Base-by-base conservation (phyloP, 768 basidiomycete genomes). In the Mrakia hoshinonis region DNA sequence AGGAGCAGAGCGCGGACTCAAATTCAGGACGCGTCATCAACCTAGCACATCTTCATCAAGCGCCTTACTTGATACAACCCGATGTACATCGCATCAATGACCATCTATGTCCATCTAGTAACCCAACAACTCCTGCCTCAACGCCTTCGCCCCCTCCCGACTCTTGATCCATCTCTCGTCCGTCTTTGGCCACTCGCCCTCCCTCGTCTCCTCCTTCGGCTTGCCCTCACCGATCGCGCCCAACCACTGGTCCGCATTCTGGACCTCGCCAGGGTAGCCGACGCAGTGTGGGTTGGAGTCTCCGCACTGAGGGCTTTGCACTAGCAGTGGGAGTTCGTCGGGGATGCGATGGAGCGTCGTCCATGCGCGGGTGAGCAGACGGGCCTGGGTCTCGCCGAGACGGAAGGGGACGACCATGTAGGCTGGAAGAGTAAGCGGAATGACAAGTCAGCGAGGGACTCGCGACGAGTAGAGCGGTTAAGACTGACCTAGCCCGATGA, bases 371-470 rank as follows among this genome's bases (percentile, higher is more conserved):
- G 62, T 49, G n/a, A 62, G n/a, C 20, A 70, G 60, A 43, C 69
- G 69, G 11, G 69, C 69, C 39, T 70, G 69, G n/a, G 61, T 61
- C 49, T 70, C 69, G 22, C 47, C 22, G 22, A 70, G 52, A 2
- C 69, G 69, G 69, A 70, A 70, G 10, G 69, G 69, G 31, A 70
- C 69, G 69, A 70, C 69, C 69, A 63, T 54, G 69, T 70, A 70
- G 18, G 69, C 69, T 70, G 63, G 12, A 26, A 2, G 38, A 36
- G 34, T n/a, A 22, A 0, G 36, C 1, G 36, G n/a, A 13, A 2
- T 2, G 15, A 24, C 22, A 63, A 7, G 22, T 24, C 26, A 1
- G 15, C 34, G 20, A 39, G 47, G 4, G 5, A 1, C 49, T 39
- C 5, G 39, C 29, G 49, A 54, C 22, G 36, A 24, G 26, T 26